Conservation (phyloP, 2,329 filamentous ascomycete genomes). For the Cladosporium sp. region DNA sequence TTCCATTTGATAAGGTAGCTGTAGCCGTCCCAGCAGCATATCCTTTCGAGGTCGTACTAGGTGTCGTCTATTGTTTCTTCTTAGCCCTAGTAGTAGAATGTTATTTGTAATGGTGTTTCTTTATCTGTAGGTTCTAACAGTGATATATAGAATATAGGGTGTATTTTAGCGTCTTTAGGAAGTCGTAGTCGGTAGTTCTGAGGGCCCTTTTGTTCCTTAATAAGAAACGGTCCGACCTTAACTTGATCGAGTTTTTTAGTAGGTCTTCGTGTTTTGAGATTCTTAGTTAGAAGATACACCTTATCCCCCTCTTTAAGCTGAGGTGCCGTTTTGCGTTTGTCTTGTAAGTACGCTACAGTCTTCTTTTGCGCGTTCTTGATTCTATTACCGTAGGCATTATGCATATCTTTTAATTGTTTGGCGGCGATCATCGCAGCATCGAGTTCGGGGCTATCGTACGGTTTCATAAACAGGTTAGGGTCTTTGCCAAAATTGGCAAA, state of each 20-base stretch:
- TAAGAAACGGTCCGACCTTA: conserved; percentile 24
- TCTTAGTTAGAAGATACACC: conserved; percentile 24
- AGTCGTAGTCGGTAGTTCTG: conserved; percentile 18
- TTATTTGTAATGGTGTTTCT: conserved; percentile 4
- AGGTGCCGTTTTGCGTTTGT: conserved; percentile 17
- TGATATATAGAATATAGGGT: conserved; percentile 21
- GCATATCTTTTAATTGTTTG: neutral
- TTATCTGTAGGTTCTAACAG: conserved; percentile 12
- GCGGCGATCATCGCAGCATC: neutral
- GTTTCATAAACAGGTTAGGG: neutral
- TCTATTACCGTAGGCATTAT: neutral
- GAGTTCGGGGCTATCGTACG: neutral
- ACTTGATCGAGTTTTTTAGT: conserved; percentile 24
- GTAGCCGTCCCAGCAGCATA: neutral
- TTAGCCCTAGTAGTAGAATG: neutral
- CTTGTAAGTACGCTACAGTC: neutral
- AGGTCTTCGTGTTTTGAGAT: conserved; percentile 18
- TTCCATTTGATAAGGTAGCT: conserved; percentile 4
- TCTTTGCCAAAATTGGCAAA: conserved; percentile 21
- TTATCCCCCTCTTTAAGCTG: conserved; percentile 25
- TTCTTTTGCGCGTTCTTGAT: neutral
- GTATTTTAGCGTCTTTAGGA: conserved; percentile 1
- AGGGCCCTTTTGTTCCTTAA: conserved; percentile 14
- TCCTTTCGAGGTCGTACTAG: conserved; percentile 9
- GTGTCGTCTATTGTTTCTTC: neutral